Evolutionary conservation across 2,329 filamentous ascomycete genomes (phyloP), one percentile per base, ranked within the genome.

Genomic region (Nectriaceae sp.): DNA sequence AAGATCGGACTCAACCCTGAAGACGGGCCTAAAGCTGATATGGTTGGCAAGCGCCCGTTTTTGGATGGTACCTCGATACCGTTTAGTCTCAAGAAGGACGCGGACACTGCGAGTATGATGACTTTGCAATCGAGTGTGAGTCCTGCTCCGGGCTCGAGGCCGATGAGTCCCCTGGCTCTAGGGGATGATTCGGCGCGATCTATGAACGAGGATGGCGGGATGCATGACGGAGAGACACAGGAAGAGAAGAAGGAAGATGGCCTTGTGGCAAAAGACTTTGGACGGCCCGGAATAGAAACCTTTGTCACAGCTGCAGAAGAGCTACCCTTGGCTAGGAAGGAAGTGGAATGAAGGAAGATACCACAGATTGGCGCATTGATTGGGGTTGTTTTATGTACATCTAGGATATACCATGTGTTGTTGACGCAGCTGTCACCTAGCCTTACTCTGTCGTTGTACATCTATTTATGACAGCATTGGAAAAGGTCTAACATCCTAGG

Each of bases 11-110:
- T 74, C 22, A 76, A 75, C 8, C 69, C 74, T 0, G 61, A 73
- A 21, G 72, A 72, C 41, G 60, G 66, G 0, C 69, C 78, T 37
- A 68, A 76, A 53, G 72, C 81, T 0, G 80, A 78, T 0, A 73
- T 77, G 3, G 75, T 77, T 0, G 80, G 80, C 4, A 87, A 85
- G 61, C 74, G 88, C 3, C 85, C 87, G 0, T 84, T 83, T 39
- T 75, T 88, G 5, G 83, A 82, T 18, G 85, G 87, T 1, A 80
- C 90, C 21, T 87, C 88, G 0, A 79, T 89, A 57, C 88, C 88
- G 0, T 92, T 92, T 62, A 87, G 81, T 47, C 66, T 92, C 13
- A 78, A 79, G 43, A 79, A 79, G 55, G 78, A 87, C 16, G 79
- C 80, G 2, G 79, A 82, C 4, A 87, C 83, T 16, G 85, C 85